Evolutionary conservation across 2,329 filamentous ascomycete species (phyloP).

Genomic region (Elsinoe necatrix): DNA sequence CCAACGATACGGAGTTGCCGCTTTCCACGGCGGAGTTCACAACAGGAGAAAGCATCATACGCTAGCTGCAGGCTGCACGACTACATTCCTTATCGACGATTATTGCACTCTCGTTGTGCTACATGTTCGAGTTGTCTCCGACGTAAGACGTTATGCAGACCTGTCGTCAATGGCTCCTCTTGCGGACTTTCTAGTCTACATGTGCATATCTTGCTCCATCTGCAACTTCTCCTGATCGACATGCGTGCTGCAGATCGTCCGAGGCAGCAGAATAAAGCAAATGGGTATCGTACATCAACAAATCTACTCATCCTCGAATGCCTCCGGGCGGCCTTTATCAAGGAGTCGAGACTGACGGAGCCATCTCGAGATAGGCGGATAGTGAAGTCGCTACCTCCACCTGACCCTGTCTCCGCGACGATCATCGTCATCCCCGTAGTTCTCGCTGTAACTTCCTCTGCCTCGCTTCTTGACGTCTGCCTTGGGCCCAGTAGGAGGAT

Average conservation of each 20-base stretch:
- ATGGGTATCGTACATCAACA: neutral
- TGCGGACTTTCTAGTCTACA: neutral
- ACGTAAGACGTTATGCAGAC: neutral
- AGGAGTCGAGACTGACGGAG: neutral
- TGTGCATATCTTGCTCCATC: neutral
- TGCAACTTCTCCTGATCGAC: neutral
- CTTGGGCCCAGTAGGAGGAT: constrained; percentile 39
- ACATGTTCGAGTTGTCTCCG: neutral
- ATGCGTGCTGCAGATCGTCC: neutral
- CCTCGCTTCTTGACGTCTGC: constrained; percentile 44
- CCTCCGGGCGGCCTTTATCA: neutral
- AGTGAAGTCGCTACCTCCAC: constrained; percentile 24
- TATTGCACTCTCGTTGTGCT: neutral
- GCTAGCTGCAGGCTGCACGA: neutral
- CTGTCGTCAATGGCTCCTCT: neutral
- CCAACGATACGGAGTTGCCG: neutral
- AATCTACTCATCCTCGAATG: neutral
- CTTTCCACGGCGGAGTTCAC: constrained; percentile 5
- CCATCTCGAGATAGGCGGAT: neutral
- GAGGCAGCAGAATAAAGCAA: constrained; percentile 3
- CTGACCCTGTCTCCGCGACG: constrained; percentile 43
- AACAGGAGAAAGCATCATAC: neutral
- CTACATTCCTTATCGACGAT: neutral
- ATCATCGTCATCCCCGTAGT: constrained; percentile 38
- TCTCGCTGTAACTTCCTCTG: constrained; percentile 30